Evolutionary conservation across 345 rosid genomes (phyloP).

Genomic region (Pistacia integerrima): DNA sequence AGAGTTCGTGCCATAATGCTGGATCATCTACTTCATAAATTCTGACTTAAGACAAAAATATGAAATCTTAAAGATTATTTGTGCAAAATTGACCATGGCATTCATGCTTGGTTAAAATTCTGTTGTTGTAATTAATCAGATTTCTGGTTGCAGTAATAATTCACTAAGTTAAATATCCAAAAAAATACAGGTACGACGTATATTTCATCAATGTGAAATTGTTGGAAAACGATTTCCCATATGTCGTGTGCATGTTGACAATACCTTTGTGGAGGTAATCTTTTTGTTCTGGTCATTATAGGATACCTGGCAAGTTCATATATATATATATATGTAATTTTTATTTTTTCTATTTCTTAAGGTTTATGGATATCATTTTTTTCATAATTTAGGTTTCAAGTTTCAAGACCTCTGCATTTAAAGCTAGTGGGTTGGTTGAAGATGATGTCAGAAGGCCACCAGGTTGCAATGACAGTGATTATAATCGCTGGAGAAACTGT

Average conservation of each 20-base stretch:
- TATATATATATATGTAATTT: too few relatives aligned
- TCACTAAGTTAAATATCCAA: neutral
- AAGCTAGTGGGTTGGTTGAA: too few relatives aligned
- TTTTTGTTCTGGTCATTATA: too few relatives aligned
- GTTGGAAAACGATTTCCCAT: constrained; percentile 49
- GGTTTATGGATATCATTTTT: neutral
- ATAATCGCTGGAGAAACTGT: too few relatives aligned
- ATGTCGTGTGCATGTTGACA: constrained; percentile 22
- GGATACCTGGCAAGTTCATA: too few relatives aligned
- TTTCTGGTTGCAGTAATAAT: neutral
- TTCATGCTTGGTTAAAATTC: neutral
- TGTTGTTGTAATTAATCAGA: neutral
- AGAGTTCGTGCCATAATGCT: neutral
- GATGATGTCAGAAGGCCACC: too few relatives aligned
- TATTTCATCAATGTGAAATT: constrained; percentile 57
- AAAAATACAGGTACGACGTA: constrained; percentile 43
- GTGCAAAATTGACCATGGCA: neutral
- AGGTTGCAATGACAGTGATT: too few relatives aligned
- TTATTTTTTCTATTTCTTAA: neutral
- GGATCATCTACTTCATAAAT: neutral
- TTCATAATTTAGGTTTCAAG: neutral
- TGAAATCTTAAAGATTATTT: neutral
- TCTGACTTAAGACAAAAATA: too few relatives aligned
- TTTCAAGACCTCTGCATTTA: too few relatives aligned
- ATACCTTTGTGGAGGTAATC: too few relatives aligned